Percentiles rank a stretch among this genome's conserved stretches.
phyloP scores from a whole-genome alignment of 2,329 filamentous ascomycete genomes.

The Calonectria honghensis region DNA sequence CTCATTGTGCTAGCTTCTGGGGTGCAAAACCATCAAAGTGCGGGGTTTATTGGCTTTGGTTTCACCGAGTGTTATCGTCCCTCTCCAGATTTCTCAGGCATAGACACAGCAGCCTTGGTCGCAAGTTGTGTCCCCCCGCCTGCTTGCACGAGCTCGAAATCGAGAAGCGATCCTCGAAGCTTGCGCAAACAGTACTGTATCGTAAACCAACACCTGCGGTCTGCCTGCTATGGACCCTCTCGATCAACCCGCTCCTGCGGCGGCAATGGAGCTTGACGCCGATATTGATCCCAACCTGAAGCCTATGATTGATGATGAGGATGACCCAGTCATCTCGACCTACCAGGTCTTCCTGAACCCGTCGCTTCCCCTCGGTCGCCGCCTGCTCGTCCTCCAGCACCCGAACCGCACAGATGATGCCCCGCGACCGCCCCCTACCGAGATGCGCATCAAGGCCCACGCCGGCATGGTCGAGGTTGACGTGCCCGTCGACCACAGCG shows the following conservation, averaged over 20 bases:
- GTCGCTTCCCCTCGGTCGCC: slow-evolving; percentile 74
- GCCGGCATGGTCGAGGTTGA: slow-evolving; percentile 94
- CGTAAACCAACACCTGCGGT: neutral
- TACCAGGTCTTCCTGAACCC: slow-evolving; percentile 94
- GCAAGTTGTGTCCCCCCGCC: slow-evolving; percentile 19
- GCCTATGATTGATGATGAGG: slow-evolving; percentile 60
- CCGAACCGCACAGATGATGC: slow-evolving; percentile 82
- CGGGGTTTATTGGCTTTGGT: no score
- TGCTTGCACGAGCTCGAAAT: neutral
- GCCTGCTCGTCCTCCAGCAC: slow-evolving; percentile 91
- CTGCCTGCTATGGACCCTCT: slow-evolving; percentile 42
- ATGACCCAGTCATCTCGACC: slow-evolving; percentile 81
- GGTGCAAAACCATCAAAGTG: neutral
- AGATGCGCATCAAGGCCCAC: slow-evolving; percentile 87
- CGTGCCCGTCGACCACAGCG: slow-evolving; percentile 83
- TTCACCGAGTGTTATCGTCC: no score
- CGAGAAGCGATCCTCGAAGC: slow-evolving; percentile 3
- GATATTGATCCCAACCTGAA: slow-evolving; percentile 48
- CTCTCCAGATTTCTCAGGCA: neutral
- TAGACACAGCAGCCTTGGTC: slow-evolving; percentile 5
- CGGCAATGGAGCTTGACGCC: slow-evolving; percentile 50
- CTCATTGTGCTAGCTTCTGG: neutral
- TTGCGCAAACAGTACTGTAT: neutral
- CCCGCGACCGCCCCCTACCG: slow-evolving; percentile 73
- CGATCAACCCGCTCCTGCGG: slow-evolving; percentile 38